Base-by-base conservation (phyloP, 371 early-diverging fungal species). In the Mucor circinelloides region DNA sequence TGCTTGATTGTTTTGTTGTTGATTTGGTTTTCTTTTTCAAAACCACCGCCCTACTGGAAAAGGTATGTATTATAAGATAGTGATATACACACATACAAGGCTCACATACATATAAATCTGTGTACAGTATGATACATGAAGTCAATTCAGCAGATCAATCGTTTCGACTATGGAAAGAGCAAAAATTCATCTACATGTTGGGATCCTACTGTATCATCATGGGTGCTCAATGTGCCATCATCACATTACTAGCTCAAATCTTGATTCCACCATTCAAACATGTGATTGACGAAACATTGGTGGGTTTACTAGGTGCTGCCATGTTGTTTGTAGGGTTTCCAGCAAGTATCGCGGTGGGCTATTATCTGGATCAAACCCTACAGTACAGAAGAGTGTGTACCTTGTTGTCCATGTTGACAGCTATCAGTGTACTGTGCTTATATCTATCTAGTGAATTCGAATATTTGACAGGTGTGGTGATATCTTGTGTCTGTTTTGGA, bases 211-310 rank as follows among this genome's bases (percentile, higher is more conserved):
- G 80, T 19, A 74, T 79, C 19, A 68, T 83, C 19, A 79, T 78
- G 69, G 86, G 84, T n/a, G 81, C 73, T 17, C 84, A 83, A 66
- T 83, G 80, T 64, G 76, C 87, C 0, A 61, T 86, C 21, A 73
- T 80, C 46, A 83, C 85, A 21, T 58, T 86, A 21, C 50, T 86
- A 4, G 81, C 84, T 3, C 83, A 84, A 48, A 82, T 84, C 6
- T 40, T 86, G 8, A 62, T 82, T 19, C 84, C 85, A 23, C 72
- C 82, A 5, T 83, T 84, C 58, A 56, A 63, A 13, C 46, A 64
- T 2, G 19, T 48, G 3, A 69, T 78, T 9, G 72, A 70, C 63
- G 81, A 84, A 61, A 73, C 63, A 6, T 68, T 64, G n/a, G 63
- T 84, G 27, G 86, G 86, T 3, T 55, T 72, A 15, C 28, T 86